Percentiles rank a stretch among this genome's conserved stretches.
These are phyloP conservation scores for Aspergillus alliaceus DNA, from an alignment of 2,329 filamentous ascomycete species.

Conservation along the genomic window DNA sequence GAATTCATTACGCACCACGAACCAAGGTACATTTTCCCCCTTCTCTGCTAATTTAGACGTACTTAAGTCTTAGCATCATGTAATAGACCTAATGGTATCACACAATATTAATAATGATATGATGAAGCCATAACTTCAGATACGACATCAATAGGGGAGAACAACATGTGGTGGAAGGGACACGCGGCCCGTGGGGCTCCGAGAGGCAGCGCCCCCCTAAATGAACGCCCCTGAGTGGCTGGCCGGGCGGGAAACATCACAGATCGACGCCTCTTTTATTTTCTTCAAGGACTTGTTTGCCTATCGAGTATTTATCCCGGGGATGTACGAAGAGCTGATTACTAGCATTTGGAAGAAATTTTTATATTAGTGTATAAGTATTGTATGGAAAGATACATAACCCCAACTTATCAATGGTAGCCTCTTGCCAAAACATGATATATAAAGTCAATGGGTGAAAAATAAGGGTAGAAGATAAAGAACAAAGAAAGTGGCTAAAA, in stretches of 20 bases:
- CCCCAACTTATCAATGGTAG: too few species aligned
- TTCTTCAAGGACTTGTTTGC: background rate
- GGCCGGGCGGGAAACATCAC: conserved; percentile 16
- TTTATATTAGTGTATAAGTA: too few species aligned
- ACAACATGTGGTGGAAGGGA: conserved; percentile 15
- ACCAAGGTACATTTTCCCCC: background rate
- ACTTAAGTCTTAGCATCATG: too few species aligned
- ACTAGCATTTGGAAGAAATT: background rate
- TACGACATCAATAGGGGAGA: background rate
- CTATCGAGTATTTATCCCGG: too few species aligned
- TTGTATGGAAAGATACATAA: too few species aligned
- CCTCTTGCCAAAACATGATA: too few species aligned
- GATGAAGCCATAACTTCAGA: background rate
- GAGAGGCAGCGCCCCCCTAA: conserved; percentile 5
- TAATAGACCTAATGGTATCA: background rate
- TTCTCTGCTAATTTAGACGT: too few species aligned
- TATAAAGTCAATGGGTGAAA: too few species aligned
- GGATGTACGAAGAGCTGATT: background rate
- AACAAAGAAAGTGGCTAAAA: background rate
- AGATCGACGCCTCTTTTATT: conserved; percentile 13
- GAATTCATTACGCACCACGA: background rate
- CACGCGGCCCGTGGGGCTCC: conserved; percentile 26
- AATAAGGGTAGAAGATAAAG: background rate
- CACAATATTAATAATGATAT: background rate
- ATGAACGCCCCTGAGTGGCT: conserved; percentile 14